phyloP scores from a whole-genome alignment of 345 rosid genomes.

The Conringia planisiliqua region DNA sequence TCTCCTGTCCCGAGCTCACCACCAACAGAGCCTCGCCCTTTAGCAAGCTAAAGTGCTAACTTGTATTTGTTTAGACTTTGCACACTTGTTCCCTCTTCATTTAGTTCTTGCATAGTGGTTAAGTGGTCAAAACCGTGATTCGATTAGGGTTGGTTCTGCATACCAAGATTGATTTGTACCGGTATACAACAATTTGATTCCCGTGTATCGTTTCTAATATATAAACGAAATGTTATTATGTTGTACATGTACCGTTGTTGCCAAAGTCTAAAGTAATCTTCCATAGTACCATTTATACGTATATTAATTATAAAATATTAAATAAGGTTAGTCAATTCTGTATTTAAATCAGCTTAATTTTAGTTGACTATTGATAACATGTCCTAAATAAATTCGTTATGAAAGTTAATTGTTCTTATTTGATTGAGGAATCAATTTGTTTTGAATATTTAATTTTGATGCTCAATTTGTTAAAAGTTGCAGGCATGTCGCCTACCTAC shows the following conservation, averaged over 20 bases:
- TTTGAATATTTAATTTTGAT: background rate
- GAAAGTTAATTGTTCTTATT: background rate
- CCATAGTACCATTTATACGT: background rate
- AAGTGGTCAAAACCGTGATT: background rate
- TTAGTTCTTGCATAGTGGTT: conserved; percentile 2
- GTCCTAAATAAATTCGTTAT: background rate
- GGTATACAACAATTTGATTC: background rate
- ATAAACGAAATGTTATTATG: background rate
- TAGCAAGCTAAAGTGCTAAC: conserved; percentile 13
- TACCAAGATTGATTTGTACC: background rate
- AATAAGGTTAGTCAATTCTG: background rate
- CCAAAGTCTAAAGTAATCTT: background rate
- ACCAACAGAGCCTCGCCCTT: conserved; percentile 19
- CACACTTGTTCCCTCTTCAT: background rate
- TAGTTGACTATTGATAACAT: background rate
- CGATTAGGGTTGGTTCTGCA: background rate
- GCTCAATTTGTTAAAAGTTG: background rate
- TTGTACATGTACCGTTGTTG: background rate
- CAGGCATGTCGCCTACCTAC: background rate
- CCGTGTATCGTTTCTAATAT: background rate
- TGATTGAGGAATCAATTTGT: background rate
- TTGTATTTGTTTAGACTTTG: background rate
- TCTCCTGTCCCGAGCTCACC: conserved; percentile 11
- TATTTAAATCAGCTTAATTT: background rate
- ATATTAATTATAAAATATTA: background rate